These are phyloP conservation scores for Comarum palustre DNA, from an alignment of 306 rosid species.

Conservation along the genomic window DNA sequence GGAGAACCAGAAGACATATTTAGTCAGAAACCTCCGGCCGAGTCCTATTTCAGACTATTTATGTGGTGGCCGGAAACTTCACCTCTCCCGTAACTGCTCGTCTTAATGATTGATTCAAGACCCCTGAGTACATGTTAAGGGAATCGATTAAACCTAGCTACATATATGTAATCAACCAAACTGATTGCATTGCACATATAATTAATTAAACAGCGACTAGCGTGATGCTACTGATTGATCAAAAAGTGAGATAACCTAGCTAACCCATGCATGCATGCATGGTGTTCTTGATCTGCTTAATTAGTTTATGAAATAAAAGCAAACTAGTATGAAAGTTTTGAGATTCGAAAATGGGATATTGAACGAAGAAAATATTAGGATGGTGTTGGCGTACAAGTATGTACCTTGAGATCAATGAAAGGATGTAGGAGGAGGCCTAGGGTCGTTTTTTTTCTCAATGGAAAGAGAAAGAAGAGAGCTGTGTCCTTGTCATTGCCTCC, in stretches of 20 bases:
- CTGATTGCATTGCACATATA: not conserved
- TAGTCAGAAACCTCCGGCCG: slow-evolving; percentile 40
- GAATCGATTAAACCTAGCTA: not conserved
- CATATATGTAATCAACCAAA: not conserved
- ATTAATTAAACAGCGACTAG: no score
- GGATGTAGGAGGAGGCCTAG: slow-evolving; percentile 25
- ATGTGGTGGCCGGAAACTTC: slow-evolving; percentile 44
- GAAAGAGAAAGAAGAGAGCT: slow-evolving; percentile 41
- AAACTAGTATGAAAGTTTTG: not conserved
- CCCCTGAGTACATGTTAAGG: slow-evolving; percentile 27
- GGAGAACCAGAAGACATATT: slow-evolving; percentile 47
- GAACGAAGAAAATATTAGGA: not conserved
- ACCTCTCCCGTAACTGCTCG: slow-evolving; percentile 29
- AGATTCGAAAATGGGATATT: not conserved
- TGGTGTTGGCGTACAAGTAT: not conserved
- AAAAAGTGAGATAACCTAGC: not conserved
- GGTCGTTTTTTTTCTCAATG: slow-evolving; percentile 29
- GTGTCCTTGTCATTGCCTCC: slow-evolving; percentile 54
- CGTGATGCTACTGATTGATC: not conserved
- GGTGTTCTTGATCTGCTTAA: not conserved
- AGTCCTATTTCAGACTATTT: slow-evolving; percentile 18
- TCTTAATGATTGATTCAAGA: slow-evolving; percentile 28
- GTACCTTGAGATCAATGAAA: slow-evolving; percentile 42
- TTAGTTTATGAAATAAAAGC: not conserved
- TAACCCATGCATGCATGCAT: not conserved